Conservation (phyloP, 1,139 yeast species). For the Blastobotrys apis region DNA sequence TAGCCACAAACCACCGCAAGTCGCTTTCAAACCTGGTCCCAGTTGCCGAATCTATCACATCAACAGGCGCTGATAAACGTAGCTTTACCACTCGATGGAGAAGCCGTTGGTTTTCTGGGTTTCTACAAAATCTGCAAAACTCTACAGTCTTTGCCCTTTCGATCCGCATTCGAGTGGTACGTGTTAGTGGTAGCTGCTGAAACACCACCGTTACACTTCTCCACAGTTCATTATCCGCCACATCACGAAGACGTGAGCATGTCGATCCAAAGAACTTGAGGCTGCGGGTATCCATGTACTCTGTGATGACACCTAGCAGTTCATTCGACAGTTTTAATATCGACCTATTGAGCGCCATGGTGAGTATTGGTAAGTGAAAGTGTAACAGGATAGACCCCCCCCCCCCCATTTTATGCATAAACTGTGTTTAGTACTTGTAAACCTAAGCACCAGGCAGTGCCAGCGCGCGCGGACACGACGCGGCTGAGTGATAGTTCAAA, state of each 20-base stretch:
- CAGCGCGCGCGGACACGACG: too few relatives aligned
- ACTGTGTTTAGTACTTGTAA: neutral
- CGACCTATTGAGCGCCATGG: slow-evolving; percentile 1
- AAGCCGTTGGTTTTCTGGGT: slow-evolving; percentile 2
- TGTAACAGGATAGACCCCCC: too few relatives aligned
- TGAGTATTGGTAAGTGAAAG: too few relatives aligned
- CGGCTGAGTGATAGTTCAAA: too few relatives aligned
- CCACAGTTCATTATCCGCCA: slow-evolving; percentile 11
- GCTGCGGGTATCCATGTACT: slow-evolving; percentile 10
- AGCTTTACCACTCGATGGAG: neutral
- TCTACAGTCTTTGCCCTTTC: slow-evolving; percentile 3
- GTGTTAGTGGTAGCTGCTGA: slow-evolving; percentile 10
- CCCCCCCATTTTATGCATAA: neutral
- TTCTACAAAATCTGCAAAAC: slow-evolving; percentile 7
- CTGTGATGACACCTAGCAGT: slow-evolving; percentile 5
- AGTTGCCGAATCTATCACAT: neutral
- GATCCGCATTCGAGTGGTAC: slow-evolving; percentile 8
- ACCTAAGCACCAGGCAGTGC: too few relatives aligned
- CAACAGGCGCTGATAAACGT: slow-evolving; percentile 6
- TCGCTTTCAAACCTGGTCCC: slow-evolving; percentile 5
- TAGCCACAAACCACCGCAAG: slow-evolving; percentile 6
- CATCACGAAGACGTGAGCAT: slow-evolving; percentile 5
- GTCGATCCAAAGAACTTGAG: slow-evolving; percentile 6
- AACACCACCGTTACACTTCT: slow-evolving; percentile 8
- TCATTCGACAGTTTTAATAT: slow-evolving; percentile 9